Percentiles rank a stretch among this genome's conserved stretches.
phyloP scores from a whole-genome alignment of 139 green algal genomes.

The Axilococcus clingmanii region DNA sequence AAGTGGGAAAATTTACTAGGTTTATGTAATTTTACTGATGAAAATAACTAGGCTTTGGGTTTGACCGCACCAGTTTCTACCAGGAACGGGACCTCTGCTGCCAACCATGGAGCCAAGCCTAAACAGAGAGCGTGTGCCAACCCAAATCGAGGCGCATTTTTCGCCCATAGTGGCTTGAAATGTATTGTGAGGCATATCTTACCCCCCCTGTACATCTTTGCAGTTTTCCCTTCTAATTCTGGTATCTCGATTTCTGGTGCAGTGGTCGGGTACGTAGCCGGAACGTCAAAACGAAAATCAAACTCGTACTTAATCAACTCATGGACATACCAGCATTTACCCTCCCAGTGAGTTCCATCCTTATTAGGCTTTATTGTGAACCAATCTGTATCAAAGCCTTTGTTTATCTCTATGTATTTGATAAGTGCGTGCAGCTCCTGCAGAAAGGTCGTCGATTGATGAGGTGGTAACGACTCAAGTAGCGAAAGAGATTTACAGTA shows the following conservation, averaged over 20 bases:
- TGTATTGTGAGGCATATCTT: conserved; percentile 97
- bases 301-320: conserved; percentile 95
- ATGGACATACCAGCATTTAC: conserved; percentile 74
- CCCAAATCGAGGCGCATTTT: conserved; percentile 90
- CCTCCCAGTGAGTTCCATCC: conserved; percentile 73
- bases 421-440: conserved; percentile 88
- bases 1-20: too few relatives aligned
- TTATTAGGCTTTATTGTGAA: conserved; percentile 84
- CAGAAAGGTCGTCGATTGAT: neutral
- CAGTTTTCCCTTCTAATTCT: conserved; percentile 92
- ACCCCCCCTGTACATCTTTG: conserved; percentile 96
- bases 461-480: neutral
- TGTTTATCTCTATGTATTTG: conserved; percentile 92
- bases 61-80: conserved; percentile 72
- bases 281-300: conserved; percentile 92
- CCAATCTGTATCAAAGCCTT: conserved; percentile 89
- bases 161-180: conserved; percentile 94
- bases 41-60: too few relatives aligned
- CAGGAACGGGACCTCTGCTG: conserved; percentile 87
- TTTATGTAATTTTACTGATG: too few relatives aligned
- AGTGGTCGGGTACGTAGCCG: conserved; percentile 79
- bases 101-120: conserved; percentile 89
- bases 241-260: conserved; percentile 91
- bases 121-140: conserved; percentile 91
- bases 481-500: conserved; percentile 8